A percentile compares a stretch with the other conserved stretches of the same genome.
Evolutionary conservation across 495 filamentous ascomycete species (phyloP).

Genomic region (Rostrohypoxylon terebratum): DNA sequence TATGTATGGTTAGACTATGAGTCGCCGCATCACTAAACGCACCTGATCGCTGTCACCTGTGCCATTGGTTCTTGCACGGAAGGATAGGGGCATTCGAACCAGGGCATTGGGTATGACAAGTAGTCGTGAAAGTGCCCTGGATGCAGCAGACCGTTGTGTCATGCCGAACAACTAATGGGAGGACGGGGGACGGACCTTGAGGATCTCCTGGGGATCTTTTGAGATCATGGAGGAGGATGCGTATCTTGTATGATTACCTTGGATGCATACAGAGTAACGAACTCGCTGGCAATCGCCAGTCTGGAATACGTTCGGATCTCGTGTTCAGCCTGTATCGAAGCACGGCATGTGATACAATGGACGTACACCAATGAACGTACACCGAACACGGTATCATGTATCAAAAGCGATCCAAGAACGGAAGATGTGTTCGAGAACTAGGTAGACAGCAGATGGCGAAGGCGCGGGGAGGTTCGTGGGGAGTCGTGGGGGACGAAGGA

Average conservation of each 20-base stretch:
- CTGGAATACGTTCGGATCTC: conserved; percentile 31
- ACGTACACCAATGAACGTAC: conserved; percentile 2
- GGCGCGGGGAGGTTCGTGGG: conserved; percentile 24
- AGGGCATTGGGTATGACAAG: conserved; percentile 36
- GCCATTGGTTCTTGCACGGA: conserved; percentile 30
- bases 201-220: conserved; percentile 2
- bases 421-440: conserved; percentile 21
- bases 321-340: conserved; percentile 39
- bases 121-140: conserved; percentile 23
- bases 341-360: conserved; percentile 28
- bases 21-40: conserved; percentile 37
- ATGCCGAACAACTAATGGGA: conserved; percentile 28
- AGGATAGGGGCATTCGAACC: conserved; percentile 40
- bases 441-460: not conserved
- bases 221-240: not conserved
- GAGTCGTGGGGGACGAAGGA: conserved; percentile 17
- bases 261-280: conserved; percentile 19
- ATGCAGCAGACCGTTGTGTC: conserved; percentile 38
- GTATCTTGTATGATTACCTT: not conserved
- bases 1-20: conserved; percentile 4
- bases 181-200: conserved; percentile 12
- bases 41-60: conserved; percentile 41
- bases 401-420: conserved; percentile 8
- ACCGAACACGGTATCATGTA: conserved; percentile 10
- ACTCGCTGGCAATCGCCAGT: conserved; percentile 24